Percentiles rank a stretch among this genome's conserved stretches.
Conservation (phyloP, 495 filamentous ascomycete species). For the Tirmania nivea region DNA sequence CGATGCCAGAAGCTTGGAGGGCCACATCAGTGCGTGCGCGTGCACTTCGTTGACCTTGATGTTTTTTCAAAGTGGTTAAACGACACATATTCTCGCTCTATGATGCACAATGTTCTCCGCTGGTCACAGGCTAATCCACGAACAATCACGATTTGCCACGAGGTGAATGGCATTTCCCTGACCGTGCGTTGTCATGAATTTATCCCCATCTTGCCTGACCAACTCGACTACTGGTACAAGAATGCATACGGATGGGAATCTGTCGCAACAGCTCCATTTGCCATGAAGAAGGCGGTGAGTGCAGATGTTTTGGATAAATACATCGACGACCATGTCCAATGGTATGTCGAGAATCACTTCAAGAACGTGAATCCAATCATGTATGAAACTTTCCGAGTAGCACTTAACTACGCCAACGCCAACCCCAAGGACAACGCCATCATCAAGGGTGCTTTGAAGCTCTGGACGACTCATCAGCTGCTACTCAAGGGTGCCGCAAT, state of each 20-base stretch:
- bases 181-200: slow-evolving; percentile 16
- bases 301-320: slow-evolving; percentile 18
- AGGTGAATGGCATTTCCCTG: slow-evolving; percentile 12
- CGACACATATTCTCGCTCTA: slow-evolving; percentile 16
- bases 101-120: slow-evolving; percentile 17
- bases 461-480: slow-evolving; percentile 18
- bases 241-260: slow-evolving; percentile 17
- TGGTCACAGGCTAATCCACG: slow-evolving; percentile 12
- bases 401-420: slow-evolving; percentile 11
- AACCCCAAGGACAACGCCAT: slow-evolving; percentile 15
- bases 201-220: slow-evolving; percentile 13
- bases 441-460: slow-evolving; percentile 15
- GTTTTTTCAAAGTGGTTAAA: slow-evolving; percentile 20
- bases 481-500: slow-evolving; percentile 16
- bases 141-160: slow-evolving; percentile 14
- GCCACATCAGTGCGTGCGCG: slow-evolving; percentile 16
- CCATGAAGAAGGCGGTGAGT: slow-evolving; percentile 18
- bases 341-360: slow-evolving; percentile 16
- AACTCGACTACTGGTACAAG: slow-evolving; percentile 18
- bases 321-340: slow-evolving; percentile 17
- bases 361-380: slow-evolving; percentile 12
- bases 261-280: slow-evolving; percentile 13
- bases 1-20: slow-evolving; percentile 18
- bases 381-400: slow-evolving; percentile 15
- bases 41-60: slow-evolving; percentile 19